phyloP scores from a whole-genome alignment of 257 asterid species.

The Penstemon barbatus region DNA sequence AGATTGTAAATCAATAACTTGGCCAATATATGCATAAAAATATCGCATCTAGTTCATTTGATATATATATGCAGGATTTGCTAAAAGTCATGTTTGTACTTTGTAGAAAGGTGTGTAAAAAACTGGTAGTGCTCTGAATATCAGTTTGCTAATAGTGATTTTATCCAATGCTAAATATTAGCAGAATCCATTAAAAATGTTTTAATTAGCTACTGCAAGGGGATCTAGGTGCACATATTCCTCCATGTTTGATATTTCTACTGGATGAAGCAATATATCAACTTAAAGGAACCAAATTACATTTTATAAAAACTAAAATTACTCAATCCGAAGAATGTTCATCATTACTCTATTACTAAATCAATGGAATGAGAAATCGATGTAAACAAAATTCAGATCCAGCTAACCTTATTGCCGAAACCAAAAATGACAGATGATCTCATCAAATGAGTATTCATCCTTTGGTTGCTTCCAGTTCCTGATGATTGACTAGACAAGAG shows the following conservation, averaged over 20 bases:
- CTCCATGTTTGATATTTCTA: not conserved
- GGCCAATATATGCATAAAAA: conserved; percentile 22
- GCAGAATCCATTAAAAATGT: too few relatives aligned
- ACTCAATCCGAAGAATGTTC: not conserved
- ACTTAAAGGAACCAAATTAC: too few relatives aligned
- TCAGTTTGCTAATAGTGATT: too few relatives aligned
- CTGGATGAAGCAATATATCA: not conserved
- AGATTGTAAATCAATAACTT: conserved; percentile 27
- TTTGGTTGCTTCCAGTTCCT: too few relatives aligned
- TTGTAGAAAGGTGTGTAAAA: conserved; percentile 20
- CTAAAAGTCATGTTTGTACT: conserved; percentile 24
- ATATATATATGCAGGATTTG: conserved; percentile 24
- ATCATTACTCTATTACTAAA: conserved; percentile 2
- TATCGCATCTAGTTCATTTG: conserved; percentile 18
- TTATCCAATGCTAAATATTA: too few relatives aligned
- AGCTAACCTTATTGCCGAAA: conserved; percentile 85
- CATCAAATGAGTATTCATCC: too few relatives aligned
- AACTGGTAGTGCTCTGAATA: too few relatives aligned
- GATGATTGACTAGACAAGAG: too few relatives aligned
- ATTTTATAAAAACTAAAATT: too few relatives aligned
- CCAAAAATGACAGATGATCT: conserved; percentile 90
- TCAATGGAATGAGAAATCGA: not conserved
- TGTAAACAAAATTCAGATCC: not conserved
- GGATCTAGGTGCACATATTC: too few relatives aligned
- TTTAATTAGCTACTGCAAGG: too few relatives aligned